These are phyloP conservation scores for Alternaria sp. DNA, from an alignment of 2,329 filamentous ascomycete genomes.

Conservation along the genomic window DNA sequence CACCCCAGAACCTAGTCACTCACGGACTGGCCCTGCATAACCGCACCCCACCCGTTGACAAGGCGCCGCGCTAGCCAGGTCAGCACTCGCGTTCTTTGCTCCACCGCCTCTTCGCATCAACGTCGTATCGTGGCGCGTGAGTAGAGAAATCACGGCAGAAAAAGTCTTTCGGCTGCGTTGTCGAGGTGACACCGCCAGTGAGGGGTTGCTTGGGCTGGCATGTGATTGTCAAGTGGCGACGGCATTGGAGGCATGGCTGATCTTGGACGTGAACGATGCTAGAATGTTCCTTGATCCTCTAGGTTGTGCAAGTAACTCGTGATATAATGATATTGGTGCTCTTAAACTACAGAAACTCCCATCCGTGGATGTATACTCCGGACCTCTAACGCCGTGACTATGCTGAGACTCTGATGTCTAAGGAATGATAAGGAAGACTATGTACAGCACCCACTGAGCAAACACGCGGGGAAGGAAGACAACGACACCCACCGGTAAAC, in stretches of 20 bases:
- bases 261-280: background rate
- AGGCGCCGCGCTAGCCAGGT: slow-evolving; percentile 10
- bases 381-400: background rate
- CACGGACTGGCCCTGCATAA: slow-evolving; percentile 12
- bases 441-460: slow-evolving; percentile 5
- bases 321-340: background rate
- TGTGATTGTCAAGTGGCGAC: slow-evolving; percentile 3
- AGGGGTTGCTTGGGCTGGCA: background rate
- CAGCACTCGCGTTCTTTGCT: slow-evolving; percentile 2
- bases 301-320: background rate
- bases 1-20: slow-evolving; percentile 14
- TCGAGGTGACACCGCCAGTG: slow-evolving; percentile 12
- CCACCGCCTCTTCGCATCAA: slow-evolving; percentile 14
- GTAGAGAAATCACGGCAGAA: background rate
- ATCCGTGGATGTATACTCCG: background rate
- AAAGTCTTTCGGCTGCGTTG: slow-evolving; percentile 9
- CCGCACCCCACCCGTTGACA: slow-evolving; percentile 15
- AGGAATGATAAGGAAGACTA: background rate
- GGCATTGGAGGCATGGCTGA: background rate
- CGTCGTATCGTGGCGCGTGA: slow-evolving; percentile 6
- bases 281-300: background rate
- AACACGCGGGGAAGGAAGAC: slow-evolving; percentile 5
- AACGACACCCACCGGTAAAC: slow-evolving; percentile 4
- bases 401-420: background rate
- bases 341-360: background rate